Conservation (phyloP, 2,329 filamentous ascomycete genomes). For the Penicillium sp. region DNA sequence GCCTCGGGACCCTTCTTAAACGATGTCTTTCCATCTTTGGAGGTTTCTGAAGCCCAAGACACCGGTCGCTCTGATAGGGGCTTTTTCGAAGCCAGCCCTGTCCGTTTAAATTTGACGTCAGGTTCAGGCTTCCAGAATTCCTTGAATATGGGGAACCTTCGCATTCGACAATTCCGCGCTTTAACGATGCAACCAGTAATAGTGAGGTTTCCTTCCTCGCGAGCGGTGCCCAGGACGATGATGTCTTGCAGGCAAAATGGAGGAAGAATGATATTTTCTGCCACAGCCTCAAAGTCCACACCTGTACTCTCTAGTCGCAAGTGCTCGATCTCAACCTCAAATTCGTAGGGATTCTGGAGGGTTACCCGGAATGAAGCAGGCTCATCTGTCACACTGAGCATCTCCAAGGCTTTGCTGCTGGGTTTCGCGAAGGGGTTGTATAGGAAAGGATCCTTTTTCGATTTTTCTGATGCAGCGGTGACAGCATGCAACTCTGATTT, state of each 20-base stretch:
- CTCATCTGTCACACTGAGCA: slow-evolving; percentile 76
- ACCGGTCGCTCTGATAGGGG: slow-evolving; percentile 47
- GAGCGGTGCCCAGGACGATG: slow-evolving; percentile 67
- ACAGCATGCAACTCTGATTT: slow-evolving; percentile 52
- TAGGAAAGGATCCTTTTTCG: slow-evolving; percentile 74
- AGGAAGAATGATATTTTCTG: slow-evolving; percentile 68
- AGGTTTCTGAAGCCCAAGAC: slow-evolving; percentile 45
- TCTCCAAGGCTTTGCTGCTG: slow-evolving; percentile 57
- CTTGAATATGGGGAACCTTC: slow-evolving; percentile 79
- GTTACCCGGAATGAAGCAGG: slow-evolving; percentile 74
- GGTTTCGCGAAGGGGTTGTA: slow-evolving; percentile 89
- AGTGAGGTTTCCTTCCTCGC: slow-evolving; percentile 64
- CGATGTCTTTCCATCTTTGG: slow-evolving; percentile 34
- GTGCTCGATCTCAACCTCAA: slow-evolving; percentile 85
- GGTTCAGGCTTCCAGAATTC: slow-evolving; percentile 71
- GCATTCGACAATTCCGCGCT: slow-evolving; percentile 76
- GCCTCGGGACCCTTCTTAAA: slow-evolving; percentile 37
- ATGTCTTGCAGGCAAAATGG: slow-evolving; percentile 82
- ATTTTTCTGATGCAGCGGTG: slow-evolving; percentile 39
- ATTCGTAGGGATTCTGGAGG: slow-evolving; percentile 90
- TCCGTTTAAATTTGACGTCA: slow-evolving; percentile 73
- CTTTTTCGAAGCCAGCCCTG: slow-evolving; percentile 63
- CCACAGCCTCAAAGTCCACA: slow-evolving; percentile 65
- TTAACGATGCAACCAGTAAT: slow-evolving; percentile 78
- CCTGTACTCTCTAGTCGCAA: slow-evolving; percentile 74